Evolutionary conservation across 805 yeast genomes (phyloP).

Genomic region (Candida glaebosa): DNA sequence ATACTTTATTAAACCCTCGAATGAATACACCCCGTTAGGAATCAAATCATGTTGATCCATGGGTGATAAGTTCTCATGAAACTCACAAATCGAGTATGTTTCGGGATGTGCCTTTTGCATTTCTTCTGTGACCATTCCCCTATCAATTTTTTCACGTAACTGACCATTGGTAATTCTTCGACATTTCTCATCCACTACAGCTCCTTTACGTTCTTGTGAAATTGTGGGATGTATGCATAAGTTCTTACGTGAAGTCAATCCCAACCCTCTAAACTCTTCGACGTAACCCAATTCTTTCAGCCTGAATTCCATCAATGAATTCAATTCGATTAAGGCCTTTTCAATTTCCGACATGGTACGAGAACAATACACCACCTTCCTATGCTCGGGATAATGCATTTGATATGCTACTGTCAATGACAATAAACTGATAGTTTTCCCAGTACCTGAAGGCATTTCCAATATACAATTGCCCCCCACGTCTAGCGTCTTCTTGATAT

Average conservation of each 20-base stretch:
- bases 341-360: slow-evolving; percentile 99
- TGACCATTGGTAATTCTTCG: slow-evolving; percentile 93
- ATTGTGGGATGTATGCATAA: slow-evolving; percentile 88
- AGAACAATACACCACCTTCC: slow-evolving; percentile 93
- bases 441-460: slow-evolving; percentile 99
- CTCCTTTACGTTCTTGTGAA: slow-evolving; percentile 84
- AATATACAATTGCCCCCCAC: slow-evolving; percentile 94
- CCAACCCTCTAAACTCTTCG: slow-evolving; percentile 92
- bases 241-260: slow-evolving; percentile 91
- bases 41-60: slow-evolving; percentile 83
- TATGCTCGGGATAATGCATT: slow-evolving; percentile 88
- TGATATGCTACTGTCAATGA: slow-evolving; percentile 95
- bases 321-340: slow-evolving; percentile 90
- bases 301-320: slow-evolving; percentile 83
- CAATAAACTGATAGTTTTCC: slow-evolving; percentile 89
- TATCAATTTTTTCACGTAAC: slow-evolving; percentile 61
- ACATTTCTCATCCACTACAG: slow-evolving; percentile 93
- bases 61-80: slow-evolving; percentile 85
- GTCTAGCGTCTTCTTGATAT: slow-evolving; percentile 87
- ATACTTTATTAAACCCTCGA: slow-evolving; percentile 74
- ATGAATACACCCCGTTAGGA: slow-evolving; percentile 93
- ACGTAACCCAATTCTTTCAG: slow-evolving; percentile 75
- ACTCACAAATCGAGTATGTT: slow-evolving; percentile 59
- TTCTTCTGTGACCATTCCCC: slow-evolving; percentile 46
- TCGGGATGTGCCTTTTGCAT: slow-evolving; percentile 45